Evolutionary conservation across 2,329 filamentous ascomycete genomes (phyloP).

Genomic region (Aspergillus sp.): DNA sequence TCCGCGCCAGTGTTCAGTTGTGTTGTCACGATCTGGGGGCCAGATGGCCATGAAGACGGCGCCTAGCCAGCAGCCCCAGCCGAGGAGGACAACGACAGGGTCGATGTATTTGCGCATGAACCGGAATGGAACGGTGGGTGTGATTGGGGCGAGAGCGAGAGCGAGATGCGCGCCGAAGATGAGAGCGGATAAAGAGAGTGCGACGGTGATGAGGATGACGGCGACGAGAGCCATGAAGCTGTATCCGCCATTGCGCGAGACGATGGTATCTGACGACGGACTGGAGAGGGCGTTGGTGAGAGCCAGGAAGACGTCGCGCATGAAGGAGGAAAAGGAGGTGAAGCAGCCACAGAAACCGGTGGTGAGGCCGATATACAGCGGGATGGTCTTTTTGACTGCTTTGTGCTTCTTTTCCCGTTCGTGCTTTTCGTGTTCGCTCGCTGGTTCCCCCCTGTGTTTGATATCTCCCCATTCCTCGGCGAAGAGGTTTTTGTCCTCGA

Average conservation of each 20-base stretch:
- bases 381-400: conserved; percentile 75
- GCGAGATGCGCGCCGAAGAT: conserved; percentile 72
- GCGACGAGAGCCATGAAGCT: conserved; percentile 77
- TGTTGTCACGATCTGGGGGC: conserved; percentile 54
- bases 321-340: conserved; percentile 84
- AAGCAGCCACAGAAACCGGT: conserved; percentile 88
- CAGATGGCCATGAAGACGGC: conserved; percentile 67
- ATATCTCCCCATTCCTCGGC: conserved; percentile 57
- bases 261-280: conserved; percentile 40
- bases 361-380: conserved; percentile 78
- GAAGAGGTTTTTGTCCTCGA: conserved; percentile 74
- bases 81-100: conserved; percentile 59
- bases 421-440: conserved; percentile 23
- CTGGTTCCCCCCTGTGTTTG: conserved; percentile 16
- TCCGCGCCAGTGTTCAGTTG: conserved; percentile 64
- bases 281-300: conserved; percentile 67
- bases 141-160: conserved; percentile 52
- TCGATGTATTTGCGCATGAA: conserved; percentile 61
- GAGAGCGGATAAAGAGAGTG: conserved; percentile 65
- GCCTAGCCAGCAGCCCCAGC: conserved; percentile 71
- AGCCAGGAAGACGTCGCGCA: conserved; percentile 73
- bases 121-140: conserved; percentile 56
- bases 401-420: conserved; percentile 48
- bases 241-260: conserved; percentile 64
- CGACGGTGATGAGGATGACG: conserved; percentile 67